These are phyloP conservation scores for Aspergillus pseudoviridinutans DNA, from an alignment of 2,329 filamentous ascomycete species.

Conservation along the genomic window DNA sequence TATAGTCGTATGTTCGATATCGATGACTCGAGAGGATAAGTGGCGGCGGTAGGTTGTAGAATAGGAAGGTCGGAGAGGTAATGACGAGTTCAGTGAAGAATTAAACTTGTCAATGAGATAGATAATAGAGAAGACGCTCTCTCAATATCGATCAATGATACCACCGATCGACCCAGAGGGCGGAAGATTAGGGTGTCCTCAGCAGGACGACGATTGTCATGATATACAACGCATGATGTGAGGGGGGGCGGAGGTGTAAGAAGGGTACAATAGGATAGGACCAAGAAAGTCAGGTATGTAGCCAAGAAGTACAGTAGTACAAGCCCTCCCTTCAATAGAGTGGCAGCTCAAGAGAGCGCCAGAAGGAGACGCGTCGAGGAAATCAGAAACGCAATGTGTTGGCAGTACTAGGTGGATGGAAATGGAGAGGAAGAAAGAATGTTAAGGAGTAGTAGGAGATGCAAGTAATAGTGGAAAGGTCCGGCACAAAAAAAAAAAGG, in stretches of 20 bases:
- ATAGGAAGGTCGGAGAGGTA: conserved; percentile 7
- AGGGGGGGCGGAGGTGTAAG: conserved; percentile 13
- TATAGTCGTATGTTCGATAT: conserved; percentile 2
- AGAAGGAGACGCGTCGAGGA: conserved; percentile 25
- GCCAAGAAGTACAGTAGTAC: conserved; percentile 22
- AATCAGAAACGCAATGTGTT: conserved; percentile 20
- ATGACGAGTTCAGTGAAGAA: conserved; percentile 7
- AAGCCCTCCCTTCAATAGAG: conserved; percentile 20
- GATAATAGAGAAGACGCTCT: conserved; percentile 18
- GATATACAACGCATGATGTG: conserved; percentile 38
- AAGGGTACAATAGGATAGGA: conserved; percentile 8
- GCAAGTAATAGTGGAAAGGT: conserved; percentile 10
- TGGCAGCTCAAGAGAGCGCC: conserved; percentile 26
- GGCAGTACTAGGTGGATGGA: conserved; percentile 19
- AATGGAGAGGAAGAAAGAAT: conserved; percentile 7
- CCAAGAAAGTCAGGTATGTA: conserved; percentile 15
- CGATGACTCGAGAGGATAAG: conserved; percentile 12
- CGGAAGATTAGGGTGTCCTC: conserved; percentile 28
- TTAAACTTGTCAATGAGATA: conserved; percentile 11
- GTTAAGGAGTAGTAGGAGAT: not conserved
- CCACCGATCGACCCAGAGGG: conserved; percentile 26
- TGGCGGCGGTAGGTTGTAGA: conserved; percentile 1
- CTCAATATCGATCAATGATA: conserved; percentile 25
- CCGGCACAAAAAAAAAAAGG: conserved; percentile 16
- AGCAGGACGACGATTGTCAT: conserved; percentile 39